These are phyloP conservation scores for Trichophyton benhamiae DNA, from an alignment of 2,329 filamentous ascomycete genomes.

Conservation along the genomic window DNA sequence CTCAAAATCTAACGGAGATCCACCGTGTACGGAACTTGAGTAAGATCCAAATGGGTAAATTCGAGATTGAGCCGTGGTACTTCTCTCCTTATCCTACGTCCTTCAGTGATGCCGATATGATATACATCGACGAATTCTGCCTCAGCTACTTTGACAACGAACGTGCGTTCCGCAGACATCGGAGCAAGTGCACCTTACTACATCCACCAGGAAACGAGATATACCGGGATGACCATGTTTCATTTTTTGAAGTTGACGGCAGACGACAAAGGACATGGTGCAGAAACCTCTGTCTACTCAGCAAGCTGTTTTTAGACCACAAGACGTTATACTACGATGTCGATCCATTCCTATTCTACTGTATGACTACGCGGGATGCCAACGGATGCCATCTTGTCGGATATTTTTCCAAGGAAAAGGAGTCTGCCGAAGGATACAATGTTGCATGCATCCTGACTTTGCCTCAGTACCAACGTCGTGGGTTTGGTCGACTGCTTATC, in stretches of 20 bases:
- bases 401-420: conserved; percentile 99
- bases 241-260: conserved; percentile 95
- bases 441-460: conserved; percentile 94
- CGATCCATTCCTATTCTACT: conserved; percentile 92
- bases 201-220: conserved; percentile 97
- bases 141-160: conserved; percentile 77
- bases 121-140: conserved; percentile 97
- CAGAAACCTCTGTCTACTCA: conserved; percentile 88
- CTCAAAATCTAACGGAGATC: conserved; percentile 93
- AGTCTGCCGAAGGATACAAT: conserved; percentile 93
- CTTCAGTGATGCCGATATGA: conserved; percentile 76
- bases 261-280: conserved; percentile 98
- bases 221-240: conserved; percentile 79
- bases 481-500: conserved; percentile 84
- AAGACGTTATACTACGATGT: conserved; percentile 98
- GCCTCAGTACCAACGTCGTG: conserved; percentile 90
- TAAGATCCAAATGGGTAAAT: conserved; percentile 84
- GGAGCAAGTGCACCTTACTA: conserved; percentile 75
- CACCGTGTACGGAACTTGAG: conserved; percentile 90
- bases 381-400: conserved; percentile 91
- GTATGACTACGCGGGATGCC: conserved; percentile 87
- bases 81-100: conserved; percentile 91
- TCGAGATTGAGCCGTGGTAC: conserved; percentile 94
- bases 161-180: conserved; percentile 73
- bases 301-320: conserved; percentile 94